These are phyloP conservation scores for Tuber melanosporum DNA, from an alignment of 495 filamentous ascomycete genomes.

Conservation along the genomic window DNA sequence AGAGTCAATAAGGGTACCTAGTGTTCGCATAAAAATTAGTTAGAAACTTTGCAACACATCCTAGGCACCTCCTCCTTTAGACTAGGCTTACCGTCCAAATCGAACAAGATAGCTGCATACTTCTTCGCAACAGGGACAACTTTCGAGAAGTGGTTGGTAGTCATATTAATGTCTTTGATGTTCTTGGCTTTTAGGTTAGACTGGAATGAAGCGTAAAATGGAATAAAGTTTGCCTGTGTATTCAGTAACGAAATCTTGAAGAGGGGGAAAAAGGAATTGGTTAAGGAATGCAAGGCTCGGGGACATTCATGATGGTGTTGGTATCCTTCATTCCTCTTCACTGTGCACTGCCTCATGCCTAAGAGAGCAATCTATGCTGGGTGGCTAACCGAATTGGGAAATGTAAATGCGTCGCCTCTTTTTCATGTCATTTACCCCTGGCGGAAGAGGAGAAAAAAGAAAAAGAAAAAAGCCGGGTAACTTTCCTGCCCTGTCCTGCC, in stretches of 20 bases:
- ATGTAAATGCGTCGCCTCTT: not conserved
- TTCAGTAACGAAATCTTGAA: not conserved
- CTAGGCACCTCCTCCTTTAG: not conserved
- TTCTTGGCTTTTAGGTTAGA: not conserved
- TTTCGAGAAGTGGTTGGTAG: slow-evolving; percentile 6
- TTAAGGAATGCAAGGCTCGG: not conserved
- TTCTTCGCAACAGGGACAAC: slow-evolving; percentile 39
- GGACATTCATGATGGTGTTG: not conserved
- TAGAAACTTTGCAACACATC: not conserved
- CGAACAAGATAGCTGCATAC: slow-evolving; percentile 78
- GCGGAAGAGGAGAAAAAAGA: not conserved
- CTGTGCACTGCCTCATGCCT: not conserved
- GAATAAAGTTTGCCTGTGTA: not conserved
- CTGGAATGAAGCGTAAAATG: not conserved
- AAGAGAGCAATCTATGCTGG: not conserved
- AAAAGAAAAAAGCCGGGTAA: not conserved
- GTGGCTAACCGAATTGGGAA: not conserved
- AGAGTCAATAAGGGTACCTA: slow-evolving; percentile 66
- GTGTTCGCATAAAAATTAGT: not conserved
- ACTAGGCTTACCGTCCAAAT: slow-evolving; percentile 64
- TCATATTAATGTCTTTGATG: slow-evolving; percentile 11
- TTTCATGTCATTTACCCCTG: not conserved
- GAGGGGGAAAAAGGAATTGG: not conserved
- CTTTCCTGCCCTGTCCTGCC: not conserved
- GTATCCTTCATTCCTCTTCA: not conserved